Evolutionary conservation across 768 basidiomycete genomes (phyloP).

Genomic region (Boletus rubroflammeus): DNA sequence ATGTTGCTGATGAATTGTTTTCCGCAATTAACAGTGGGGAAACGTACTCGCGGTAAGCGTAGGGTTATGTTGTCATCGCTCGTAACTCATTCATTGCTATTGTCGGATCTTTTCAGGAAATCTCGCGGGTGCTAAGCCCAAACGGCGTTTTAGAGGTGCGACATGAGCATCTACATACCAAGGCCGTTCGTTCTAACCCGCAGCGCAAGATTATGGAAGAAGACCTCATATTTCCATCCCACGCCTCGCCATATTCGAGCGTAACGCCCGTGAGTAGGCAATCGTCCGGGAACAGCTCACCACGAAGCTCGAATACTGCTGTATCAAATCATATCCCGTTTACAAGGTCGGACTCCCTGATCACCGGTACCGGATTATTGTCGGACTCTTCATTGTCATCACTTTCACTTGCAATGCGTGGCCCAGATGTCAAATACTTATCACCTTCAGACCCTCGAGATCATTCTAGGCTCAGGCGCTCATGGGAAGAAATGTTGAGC

Average conservation of each 20-base stretch:
- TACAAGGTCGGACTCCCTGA: conserved; percentile 24
- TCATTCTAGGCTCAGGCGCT: conserved; percentile 55
- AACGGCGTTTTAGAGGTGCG: conserved; percentile 63
- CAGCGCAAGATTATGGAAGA: conserved; percentile 64
- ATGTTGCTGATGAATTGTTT: conserved; percentile 17
- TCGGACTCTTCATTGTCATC: conserved; percentile 19
- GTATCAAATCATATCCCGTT: conserved; percentile 17
- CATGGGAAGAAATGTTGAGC: conserved; percentile 68
- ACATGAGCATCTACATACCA: not conserved
- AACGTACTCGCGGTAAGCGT: conserved; percentile 54
- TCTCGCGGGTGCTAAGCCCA: conserved; percentile 60
- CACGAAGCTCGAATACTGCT: conserved; percentile 28
- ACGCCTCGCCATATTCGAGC: conserved; percentile 7
- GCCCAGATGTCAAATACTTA: conserved; percentile 5
- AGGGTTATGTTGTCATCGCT: conserved; percentile 7
- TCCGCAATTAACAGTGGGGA: conserved; percentile 48
- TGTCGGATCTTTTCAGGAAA: conserved; percentile 44
- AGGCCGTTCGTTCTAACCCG: conserved; percentile 2
- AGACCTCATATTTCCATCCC: conserved; percentile 65
- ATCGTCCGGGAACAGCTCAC: conserved; percentile 24
- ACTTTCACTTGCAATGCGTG: conserved; percentile 20
- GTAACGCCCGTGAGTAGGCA: conserved; percentile 1
- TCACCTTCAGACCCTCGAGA: conserved; percentile 49
- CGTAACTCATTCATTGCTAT: conserved; percentile 15
- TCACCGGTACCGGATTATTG: conserved; percentile 5